Base-by-base conservation (phyloP, 1,139 yeast genomes). In the Suhomyces bokatorum region DNA sequence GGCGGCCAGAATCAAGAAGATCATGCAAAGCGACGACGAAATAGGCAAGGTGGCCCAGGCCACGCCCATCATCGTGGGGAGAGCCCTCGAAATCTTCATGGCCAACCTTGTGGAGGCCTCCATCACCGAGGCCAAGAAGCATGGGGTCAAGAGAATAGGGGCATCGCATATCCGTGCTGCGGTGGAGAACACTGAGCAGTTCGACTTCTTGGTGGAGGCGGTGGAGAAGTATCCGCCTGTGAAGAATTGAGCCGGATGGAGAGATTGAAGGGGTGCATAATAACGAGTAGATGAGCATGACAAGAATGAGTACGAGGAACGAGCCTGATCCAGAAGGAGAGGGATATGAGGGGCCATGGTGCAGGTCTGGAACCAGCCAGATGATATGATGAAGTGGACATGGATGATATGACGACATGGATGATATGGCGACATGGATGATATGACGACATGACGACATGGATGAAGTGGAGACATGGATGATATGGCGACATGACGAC, bases 11-110 rank as follows among this genome's bases (percentile, higher is more conserved):
- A 91, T 93, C 62, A 93, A 93, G 70, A 87, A 95, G 60, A 81
- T 93, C 47, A 91, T 93, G 97, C 99, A 93, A 63, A 85, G 96
- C 41, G 99, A 93, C 64, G 99, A 93, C 56, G 99, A 93, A 55
- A 91, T 93, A 40, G 99, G 99, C 5, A 93, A 93, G 64, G 99
- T 95, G 13, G 97, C 99, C 9, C 98, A 91, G 63, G 98, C 97
- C 4, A 93, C 99, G 3, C 99, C 99, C 0, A 86, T 93, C 20
- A 91, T 91, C 27, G 97, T 93, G 11, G 97, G 99, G 9, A 78
- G 97, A 52, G 97, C 98, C 0, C 74, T 93, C 44, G 99, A 93
- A 67, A 80, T 89, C 50, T 93, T 93, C 62, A 82, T 93, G 80
- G 90, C 96, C 44, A 81, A 93, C 47, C 75, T 95, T 49, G 96